Evolutionary conservation across 2,329 filamentous ascomycete genomes (phyloP), one percentile per base, ranked within the genome.

Genomic region (Fusarium napiforme): DNA sequence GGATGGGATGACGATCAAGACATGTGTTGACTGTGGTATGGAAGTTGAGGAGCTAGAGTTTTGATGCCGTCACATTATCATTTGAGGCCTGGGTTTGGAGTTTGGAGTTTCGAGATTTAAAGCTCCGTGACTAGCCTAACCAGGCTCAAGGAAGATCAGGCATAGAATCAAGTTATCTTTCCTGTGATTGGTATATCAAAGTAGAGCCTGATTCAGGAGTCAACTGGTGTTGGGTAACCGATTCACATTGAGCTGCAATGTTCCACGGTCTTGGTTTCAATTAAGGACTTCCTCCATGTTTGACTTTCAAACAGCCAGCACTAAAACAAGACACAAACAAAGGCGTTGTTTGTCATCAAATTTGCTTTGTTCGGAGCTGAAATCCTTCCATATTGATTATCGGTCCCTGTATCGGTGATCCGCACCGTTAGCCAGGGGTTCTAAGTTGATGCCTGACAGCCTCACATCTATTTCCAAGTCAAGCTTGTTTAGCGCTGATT

Each of bases 1-100:
- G 75, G 87, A 89, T 19, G 96, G 95, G 0, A 90, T 93, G 86
- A 93, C 89, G 45, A 90, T 94, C 61, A 98, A 97, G 87, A 94
- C 88, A 3, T 96, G 94, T 83, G 85, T 89, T 50, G 88, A 88
- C 26, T 96, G 94, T 80, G 91, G 92, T 6, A 93, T 93, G 88
- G 93, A 94, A 80, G 92, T 95, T 53, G 93, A 95, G 78, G 91
- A 93, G 84, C 82, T 93, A 82, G 92, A 92, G 79, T 88, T 93
- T 78, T 69, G 36, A 69, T 50, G 39, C 15, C 32, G 43, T 39
- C 16, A 46, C 37, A 23, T 16, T 28, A 34, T 23, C 19, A 23
- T 52, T 52, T 61, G 43, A 40, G 28, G 34, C 36, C 57, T 40
- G 30, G 32, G 15, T 36, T 32, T 55, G 52, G 61, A 46, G 26